A percentile compares a stretch with the other conserved stretches of the same genome.
These are phyloP conservation scores for Debaryomyces subglobosus DNA, from an alignment of 1,139 yeast genomes.

Conservation along the genomic window DNA sequence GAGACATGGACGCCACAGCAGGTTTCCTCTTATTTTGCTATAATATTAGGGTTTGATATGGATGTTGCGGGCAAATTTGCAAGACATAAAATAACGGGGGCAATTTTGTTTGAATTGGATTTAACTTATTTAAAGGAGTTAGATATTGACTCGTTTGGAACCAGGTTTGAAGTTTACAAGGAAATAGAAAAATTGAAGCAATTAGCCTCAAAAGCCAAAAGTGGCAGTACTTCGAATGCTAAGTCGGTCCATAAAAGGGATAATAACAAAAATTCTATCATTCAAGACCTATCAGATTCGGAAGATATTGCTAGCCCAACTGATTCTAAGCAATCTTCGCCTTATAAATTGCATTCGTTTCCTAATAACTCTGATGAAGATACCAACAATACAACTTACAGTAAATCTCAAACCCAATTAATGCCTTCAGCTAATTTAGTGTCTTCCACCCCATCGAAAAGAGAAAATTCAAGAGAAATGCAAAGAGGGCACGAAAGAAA, in stretches of 20 bases:
- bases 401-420: slow-evolving; percentile 14
- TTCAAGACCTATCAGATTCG: slow-evolving; percentile 6
- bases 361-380: slow-evolving; percentile 14
- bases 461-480: slow-evolving; percentile 5
- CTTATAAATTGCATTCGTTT: slow-evolving; percentile 10
- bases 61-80: slow-evolving; percentile 77
- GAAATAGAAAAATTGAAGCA: slow-evolving; percentile 74
- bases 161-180: slow-evolving; percentile 87
- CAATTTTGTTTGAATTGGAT: slow-evolving; percentile 82
- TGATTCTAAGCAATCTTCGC: slow-evolving; percentile 10
- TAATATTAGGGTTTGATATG: slow-evolving; percentile 69
- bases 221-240: neutral
- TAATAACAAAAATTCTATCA: slow-evolving; percentile 3
- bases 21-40: slow-evolving; percentile 74
- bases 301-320: slow-evolving; percentile 11
- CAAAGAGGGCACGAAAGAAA: slow-evolving; percentile 40
- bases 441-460: slow-evolving; percentile 14
- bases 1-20: slow-evolving; percentile 83
- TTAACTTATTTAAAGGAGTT: slow-evolving; percentile 84
- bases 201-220: neutral
- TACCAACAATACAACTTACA: slow-evolving; percentile 8
- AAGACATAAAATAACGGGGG: slow-evolving; percentile 86
- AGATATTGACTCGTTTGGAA: slow-evolving; percentile 91
- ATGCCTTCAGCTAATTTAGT: slow-evolving; percentile 22
- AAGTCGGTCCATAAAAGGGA: neutral